Conservation (phyloP, 1,139 yeast genomes). For the Saccharomycopsis phalli region DNA sequence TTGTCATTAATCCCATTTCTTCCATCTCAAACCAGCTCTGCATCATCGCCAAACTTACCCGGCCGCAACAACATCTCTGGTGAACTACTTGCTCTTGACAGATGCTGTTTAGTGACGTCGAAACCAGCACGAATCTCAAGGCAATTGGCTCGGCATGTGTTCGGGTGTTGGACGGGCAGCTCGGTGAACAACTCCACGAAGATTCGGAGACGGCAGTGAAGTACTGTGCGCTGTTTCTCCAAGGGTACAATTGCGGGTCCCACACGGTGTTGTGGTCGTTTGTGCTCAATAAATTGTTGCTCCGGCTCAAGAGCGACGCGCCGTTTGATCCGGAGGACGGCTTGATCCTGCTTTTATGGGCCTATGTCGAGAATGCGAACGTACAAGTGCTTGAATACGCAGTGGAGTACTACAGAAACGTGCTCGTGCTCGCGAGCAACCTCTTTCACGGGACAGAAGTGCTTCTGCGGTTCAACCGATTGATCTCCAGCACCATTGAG, state of each 20-base stretch:
- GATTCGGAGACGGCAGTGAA: not conserved
- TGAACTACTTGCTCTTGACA: too few relatives aligned
- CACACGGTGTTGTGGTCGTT: slow-evolving; percentile 15
- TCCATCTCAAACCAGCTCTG: too few relatives aligned
- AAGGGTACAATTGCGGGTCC: not conserved
- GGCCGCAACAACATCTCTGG: too few relatives aligned
- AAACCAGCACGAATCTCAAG: not conserved
- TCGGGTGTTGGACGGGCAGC: not conserved
- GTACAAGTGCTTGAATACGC: not conserved
- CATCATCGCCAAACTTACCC: too few relatives aligned
- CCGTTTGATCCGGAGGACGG: not conserved
- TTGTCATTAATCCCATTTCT: too few relatives aligned
- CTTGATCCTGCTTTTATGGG: not conserved
- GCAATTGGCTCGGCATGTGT: not conserved
- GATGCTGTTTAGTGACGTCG: too few relatives aligned
- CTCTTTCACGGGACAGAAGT: not conserved
- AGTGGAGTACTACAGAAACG: slow-evolving; percentile 7
- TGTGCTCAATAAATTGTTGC: slow-evolving; percentile 8
- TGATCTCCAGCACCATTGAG: not conserved
- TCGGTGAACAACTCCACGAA: not conserved
- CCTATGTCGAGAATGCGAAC: slow-evolving; percentile 6
- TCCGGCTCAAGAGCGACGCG: not conserved
- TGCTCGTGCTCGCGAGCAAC: not conserved
- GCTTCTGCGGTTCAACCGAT: not conserved
- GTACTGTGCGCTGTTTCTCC: too few relatives aligned